Conservation (phyloP, 148 eudicot species). For the Amaranthus hypochondriacus region DNA sequence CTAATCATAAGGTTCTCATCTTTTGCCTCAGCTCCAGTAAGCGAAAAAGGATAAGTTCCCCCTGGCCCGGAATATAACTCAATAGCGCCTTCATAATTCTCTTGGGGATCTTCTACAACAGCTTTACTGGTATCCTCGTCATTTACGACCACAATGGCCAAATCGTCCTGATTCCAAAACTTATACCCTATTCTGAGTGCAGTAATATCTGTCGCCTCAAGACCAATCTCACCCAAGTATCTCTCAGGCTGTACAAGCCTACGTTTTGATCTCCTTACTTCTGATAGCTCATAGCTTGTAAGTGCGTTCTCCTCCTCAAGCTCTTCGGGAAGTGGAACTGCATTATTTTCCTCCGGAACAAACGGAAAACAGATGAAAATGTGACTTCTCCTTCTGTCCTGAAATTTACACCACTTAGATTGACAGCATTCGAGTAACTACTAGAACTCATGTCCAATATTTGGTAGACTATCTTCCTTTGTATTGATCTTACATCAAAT, state of each 20-base stretch:
- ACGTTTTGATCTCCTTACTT: conserved; percentile 77
- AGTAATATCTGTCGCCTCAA: conserved; percentile 48
- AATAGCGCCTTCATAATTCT: conserved; percentile 17
- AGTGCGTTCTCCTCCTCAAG: conserved; percentile 22
- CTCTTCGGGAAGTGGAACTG: conserved; percentile 19
- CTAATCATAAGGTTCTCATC: conserved; percentile 17
- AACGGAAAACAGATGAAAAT: conserved; percentile 50
- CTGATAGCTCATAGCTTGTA: conserved; percentile 30
- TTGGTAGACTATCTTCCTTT: conserved; percentile 61
- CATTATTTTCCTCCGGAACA: conserved; percentile 20
- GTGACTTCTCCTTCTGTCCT: conserved; percentile 44
- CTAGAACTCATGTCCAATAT: conserved; percentile 43
- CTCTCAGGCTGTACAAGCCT: conserved; percentile 69
- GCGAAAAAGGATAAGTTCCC: conserved; percentile 21
- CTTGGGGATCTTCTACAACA: conserved; percentile 19
- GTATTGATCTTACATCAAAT: conserved; percentile 55
- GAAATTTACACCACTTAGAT: conserved; percentile 52
- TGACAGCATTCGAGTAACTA: conserved; percentile 23
- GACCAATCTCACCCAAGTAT: conserved; percentile 65
- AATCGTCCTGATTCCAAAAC: conserved; percentile 47
- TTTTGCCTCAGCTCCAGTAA: conserved; percentile 22
- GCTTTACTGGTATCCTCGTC: conserved; percentile 43
- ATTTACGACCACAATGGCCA: conserved; percentile 56
- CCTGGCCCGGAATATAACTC: conserved; percentile 22
- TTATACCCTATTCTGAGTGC: conserved; percentile 52